Base-by-base conservation (phyloP, 257 asterid genomes). In the Solanum neorickii region DNA sequence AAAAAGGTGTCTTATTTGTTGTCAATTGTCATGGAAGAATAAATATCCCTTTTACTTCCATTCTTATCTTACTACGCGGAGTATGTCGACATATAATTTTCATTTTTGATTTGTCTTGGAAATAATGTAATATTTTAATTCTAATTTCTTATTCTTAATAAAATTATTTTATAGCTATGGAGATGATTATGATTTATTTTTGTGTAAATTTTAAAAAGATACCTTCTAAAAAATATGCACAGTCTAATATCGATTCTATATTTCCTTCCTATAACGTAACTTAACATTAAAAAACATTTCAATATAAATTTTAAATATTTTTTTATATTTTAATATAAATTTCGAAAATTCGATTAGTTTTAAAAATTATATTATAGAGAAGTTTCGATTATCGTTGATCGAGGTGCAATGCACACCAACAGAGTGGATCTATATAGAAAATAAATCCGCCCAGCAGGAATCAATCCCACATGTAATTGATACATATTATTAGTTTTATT, bases 251-350 rank as follows among this genome's bases (percentile, higher is more conserved):
- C 3, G 7, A 62, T 37, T 6, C 2, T 6, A 37, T 37, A 5
- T 37, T 35, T 37, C 39, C 39, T 37, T 37, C 39, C 39, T 37
- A 5, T 37, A 37, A 37, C 39, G 0, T 37, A 37, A 1, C 6
- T 37, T 37, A 6, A 37, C 1, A 6, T 37, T 37, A 37, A 37
- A 37, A 5, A 1, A 6, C 7, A 37, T 0, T 37, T 6, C 0
- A 37, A 37, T 37, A 5, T 37, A 1, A 5, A 0, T 37, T 37
- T 35, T 37, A 5, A 37, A 37, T 37, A 5, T 37, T 0, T 5
- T 0, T 37, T 37, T 6, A 37, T 0, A 37, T 1, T 52, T 52
- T 1, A 52, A 52, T 52, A 18, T 18, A 7, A 52, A 0, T 52
- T 39, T 6, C 0, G 11, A 18, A 52, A 0, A 52, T 18, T 1